These are phyloP conservation scores for Cercospora sesami DNA, from an alignment of 2,329 filamentous ascomycete genomes.

Conservation along the genomic window DNA sequence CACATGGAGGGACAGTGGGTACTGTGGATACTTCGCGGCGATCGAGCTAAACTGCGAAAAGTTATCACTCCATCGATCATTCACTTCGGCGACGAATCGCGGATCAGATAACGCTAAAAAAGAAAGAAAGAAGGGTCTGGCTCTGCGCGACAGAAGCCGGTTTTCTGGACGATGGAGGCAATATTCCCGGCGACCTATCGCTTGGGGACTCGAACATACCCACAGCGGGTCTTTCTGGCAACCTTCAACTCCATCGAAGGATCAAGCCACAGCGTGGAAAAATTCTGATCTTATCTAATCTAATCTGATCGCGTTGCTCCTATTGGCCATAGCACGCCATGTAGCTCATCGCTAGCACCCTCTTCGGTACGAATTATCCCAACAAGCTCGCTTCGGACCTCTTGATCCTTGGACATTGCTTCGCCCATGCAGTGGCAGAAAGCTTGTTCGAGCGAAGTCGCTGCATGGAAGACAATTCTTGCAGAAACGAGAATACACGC, in stretches of 20 bases:
- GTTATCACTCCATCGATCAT: background rate
- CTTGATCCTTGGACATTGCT: constrained; percentile 4
- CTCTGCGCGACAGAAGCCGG: background rate
- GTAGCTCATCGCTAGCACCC: background rate
- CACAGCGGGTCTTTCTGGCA: background rate
- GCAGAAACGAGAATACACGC: background rate
- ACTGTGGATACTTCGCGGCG: background rate
- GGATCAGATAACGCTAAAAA: constrained; percentile 6
- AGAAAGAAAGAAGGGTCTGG: background rate
- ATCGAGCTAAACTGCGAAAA: background rate
- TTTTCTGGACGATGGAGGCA: background rate
- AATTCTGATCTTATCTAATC: constrained; percentile 6
- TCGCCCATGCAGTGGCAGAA: constrained; percentile 3
- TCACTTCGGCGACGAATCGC: constrained; percentile 9
- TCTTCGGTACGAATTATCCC: constrained; percentile 2
- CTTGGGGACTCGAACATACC: background rate
- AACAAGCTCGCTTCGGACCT: constrained; percentile 3
- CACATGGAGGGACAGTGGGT: background rate
- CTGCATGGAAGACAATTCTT: background rate
- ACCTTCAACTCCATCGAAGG: constrained; percentile 2
- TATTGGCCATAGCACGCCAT: background rate
- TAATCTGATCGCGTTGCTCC: background rate
- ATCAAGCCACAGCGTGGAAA: background rate
- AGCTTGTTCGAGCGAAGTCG: constrained; percentile 1
- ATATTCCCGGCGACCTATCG: background rate